Evolutionary conservation across 2,329 filamentous ascomycete species (phyloP).

Genomic region (Pestalotiopsis sp.): DNA sequence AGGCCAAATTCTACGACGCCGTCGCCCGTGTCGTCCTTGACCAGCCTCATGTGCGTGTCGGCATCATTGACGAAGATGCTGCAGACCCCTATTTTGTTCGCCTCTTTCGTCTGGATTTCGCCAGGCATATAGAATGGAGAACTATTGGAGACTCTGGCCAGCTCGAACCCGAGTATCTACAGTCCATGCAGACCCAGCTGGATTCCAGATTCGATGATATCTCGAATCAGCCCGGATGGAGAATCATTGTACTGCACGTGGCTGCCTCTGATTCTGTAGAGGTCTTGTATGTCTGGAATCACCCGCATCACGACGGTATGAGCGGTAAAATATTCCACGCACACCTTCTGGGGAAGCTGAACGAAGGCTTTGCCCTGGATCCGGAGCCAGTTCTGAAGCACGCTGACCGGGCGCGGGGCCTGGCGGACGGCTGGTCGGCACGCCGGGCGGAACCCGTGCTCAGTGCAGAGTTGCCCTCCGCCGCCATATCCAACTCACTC

Average conservation of each 20-base stretch:
- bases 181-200: constrained; percentile 16
- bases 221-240: constrained; percentile 21
- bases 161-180: constrained; percentile 10
- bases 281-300: constrained; percentile 23
- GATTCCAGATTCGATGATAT: constrained; percentile 18
- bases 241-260: constrained; percentile 18
- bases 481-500: constrained; percentile 16
- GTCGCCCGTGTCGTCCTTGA: constrained; percentile 17
- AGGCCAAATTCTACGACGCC: constrained; percentile 18
- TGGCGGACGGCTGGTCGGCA: constrained; percentile 18
- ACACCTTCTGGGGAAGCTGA: not conserved
- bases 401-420: not conserved
- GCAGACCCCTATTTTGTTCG: constrained; percentile 19
- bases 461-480: constrained; percentile 18
- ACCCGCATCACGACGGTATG: constrained; percentile 22
- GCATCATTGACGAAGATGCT: constrained; percentile 19
- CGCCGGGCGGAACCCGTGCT: constrained; percentile 21
- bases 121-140: constrained; percentile 22
- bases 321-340: constrained; percentile 27
- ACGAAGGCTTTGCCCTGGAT: not conserved
- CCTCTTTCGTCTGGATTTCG: constrained; percentile 21
- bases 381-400: not conserved
- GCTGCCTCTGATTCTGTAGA: constrained; percentile 15
- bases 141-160: constrained; percentile 3
- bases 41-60: constrained; percentile 23